A percentile compares a stretch with the other conserved stretches of the same genome.
Evolutionary conservation across 352 stramenopile species (phyloP).

Genomic region (Phytopythium kandeliae): DNA sequence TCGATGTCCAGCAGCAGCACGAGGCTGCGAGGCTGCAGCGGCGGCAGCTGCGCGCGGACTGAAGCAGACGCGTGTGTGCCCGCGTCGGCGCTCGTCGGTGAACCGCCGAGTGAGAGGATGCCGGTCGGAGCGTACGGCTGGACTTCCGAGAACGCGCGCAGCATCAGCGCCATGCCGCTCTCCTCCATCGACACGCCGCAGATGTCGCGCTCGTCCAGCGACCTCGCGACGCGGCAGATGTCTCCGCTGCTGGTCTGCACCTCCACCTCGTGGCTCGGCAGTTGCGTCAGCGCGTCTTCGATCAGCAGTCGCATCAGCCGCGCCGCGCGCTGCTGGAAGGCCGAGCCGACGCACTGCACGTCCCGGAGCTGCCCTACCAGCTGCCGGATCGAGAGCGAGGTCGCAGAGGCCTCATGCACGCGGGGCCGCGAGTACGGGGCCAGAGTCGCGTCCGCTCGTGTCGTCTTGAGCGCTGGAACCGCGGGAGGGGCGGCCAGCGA

Average conservation of each 20-base stretch:
- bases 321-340: conserved; percentile 23
- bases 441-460: background rate
- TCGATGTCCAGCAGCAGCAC: conserved; percentile 36
- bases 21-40: conserved; percentile 15
- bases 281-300: conserved; percentile 25
- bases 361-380: conserved; percentile 17
- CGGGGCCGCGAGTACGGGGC: conserved; percentile 10
- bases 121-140: conserved; percentile 16
- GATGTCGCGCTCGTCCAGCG: conserved; percentile 20
- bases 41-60: conserved; percentile 23
- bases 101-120: conserved; percentile 13
- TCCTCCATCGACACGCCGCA: conserved; percentile 22
- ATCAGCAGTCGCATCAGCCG: conserved; percentile 29
- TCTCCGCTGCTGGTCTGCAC: conserved; percentile 19
- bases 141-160: conserved; percentile 19
- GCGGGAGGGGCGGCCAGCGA: background rate
- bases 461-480: background rate
- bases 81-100: conserved; percentile 8
- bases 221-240: conserved; percentile 12
- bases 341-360: conserved; percentile 6
- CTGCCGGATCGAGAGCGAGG: conserved; percentile 20
- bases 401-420: conserved; percentile 19
- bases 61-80: conserved; percentile 8
- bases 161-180: conserved; percentile 14
- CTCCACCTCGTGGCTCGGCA: conserved; percentile 18